These are phyloP conservation scores for Candida xyloterini DNA, from an alignment of 805 yeast genomes.

Conservation along the genomic window DNA sequence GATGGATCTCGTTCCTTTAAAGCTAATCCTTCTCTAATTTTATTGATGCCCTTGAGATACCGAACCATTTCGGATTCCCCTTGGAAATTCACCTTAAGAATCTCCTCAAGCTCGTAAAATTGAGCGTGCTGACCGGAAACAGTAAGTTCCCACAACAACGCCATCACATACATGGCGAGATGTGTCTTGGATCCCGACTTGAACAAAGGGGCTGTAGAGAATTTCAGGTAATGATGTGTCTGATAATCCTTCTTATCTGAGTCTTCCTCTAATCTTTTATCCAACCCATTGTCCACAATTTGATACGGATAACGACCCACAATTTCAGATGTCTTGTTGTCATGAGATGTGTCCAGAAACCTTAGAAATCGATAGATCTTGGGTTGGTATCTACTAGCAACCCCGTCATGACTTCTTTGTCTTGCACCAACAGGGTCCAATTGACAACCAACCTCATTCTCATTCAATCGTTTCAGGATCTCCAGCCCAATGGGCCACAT, in stretches of 20 bases:
- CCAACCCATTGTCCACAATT: constrained; percentile 15
- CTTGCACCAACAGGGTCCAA: constrained; percentile 5
- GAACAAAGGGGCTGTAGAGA: constrained; percentile 18
- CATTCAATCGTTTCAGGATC: constrained; percentile 38
- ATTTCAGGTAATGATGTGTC: constrained; percentile 5
- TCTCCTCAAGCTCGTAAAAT: constrained; percentile 36
- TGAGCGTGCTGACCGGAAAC: constrained; percentile 34
- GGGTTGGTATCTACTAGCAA: constrained; percentile 9
- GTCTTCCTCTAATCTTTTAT: constrained; percentile 9
- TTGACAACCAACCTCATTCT: constrained; percentile 13
- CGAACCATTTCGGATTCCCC: constrained; percentile 42
- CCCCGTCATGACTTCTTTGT: background rate
- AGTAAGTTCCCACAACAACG: constrained; percentile 42
- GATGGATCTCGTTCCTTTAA: constrained; percentile 3
- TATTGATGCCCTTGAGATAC: constrained; percentile 32
- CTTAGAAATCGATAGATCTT: constrained; percentile 20
- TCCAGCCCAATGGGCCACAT: constrained; percentile 67
- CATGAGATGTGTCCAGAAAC: constrained; percentile 17
- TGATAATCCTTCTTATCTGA: constrained; percentile 12
- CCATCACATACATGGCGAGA: constrained; percentile 39
- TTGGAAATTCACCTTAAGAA: constrained; percentile 41
- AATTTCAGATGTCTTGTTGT: constrained; percentile 9
- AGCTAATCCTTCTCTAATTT: constrained; percentile 17
- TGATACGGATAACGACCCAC: constrained; percentile 22
- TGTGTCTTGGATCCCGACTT: constrained; percentile 36